Percentiles rank a stretch among this genome's conserved stretches.
phyloP scores from a whole-genome alignment of 768 basidiomycete species.

The Boletellus sp. region DNA sequence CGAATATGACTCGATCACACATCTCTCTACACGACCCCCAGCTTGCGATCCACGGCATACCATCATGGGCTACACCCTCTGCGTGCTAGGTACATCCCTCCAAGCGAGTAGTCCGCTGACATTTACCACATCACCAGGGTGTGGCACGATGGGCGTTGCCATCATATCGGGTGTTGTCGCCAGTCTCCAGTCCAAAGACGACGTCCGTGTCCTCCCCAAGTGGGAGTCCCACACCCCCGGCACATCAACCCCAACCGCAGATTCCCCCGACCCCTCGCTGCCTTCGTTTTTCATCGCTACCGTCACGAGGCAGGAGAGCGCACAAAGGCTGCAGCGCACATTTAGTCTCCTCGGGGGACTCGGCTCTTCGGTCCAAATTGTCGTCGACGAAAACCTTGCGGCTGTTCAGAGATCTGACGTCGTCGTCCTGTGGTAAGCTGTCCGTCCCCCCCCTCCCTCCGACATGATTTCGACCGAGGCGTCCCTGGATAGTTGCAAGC shows the following conservation, averaged over 20 bases:
- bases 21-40: not conserved
- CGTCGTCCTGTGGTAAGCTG: constrained; percentile 76
- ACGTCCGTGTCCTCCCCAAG: constrained; percentile 36
- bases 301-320: constrained; percentile 77
- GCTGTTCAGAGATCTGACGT: constrained; percentile 79
- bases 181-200: constrained; percentile 59
- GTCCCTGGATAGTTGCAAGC: constrained; percentile 72
- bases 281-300: constrained; percentile 84
- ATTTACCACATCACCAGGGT: constrained; percentile 52
- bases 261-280: constrained; percentile 59
- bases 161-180: constrained; percentile 89
- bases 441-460: not conserved
- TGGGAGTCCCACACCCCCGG: constrained; percentile 73
- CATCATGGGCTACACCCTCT: constrained; percentile 87
- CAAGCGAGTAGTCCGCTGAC: constrained; percentile 4
- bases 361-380: constrained; percentile 67
- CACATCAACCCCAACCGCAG: constrained; percentile 61
- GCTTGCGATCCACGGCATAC: not conserved
- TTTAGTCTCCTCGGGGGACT: constrained; percentile 59
- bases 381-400: constrained; percentile 63
- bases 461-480: not conserved
- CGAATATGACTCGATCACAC: constrained; percentile 11
- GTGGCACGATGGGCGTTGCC: constrained; percentile 98
- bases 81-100: constrained; percentile 62
- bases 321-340: constrained; percentile 54